Evolutionary conservation across 108 stramenopile genomes (phyloP), one percentile per base, ranked within the genome.

Genomic region (Cyclostephanos tholiformis): DNA sequence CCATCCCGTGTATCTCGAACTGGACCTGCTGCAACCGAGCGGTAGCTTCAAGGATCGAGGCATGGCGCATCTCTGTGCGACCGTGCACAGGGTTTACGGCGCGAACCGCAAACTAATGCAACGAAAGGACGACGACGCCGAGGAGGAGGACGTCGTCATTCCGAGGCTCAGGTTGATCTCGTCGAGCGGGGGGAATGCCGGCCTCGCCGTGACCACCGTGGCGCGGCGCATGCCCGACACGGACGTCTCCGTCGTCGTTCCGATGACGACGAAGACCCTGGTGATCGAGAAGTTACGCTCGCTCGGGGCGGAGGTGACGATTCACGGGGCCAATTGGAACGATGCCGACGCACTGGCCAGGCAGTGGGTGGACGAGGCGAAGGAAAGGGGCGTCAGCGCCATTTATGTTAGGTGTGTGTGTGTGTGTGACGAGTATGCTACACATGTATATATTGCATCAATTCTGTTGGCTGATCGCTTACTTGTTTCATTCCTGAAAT

Each of bases 241-340:
- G 78, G 56, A 63, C 2, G 91, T 91, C 0, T 65, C 67, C 10
- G 94, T 97, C 19, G 78, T 95, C 17, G 94, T 97, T 39, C 95
- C 97, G 4, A 59, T 80, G 64, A 96, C 94, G 25, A 97, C 97
- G 19, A 93, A 93, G 69, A 82, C 87, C 20, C 39, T 94, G 32
- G 93, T 97, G 48, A 69, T 95, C 38, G 83, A 74, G 22, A 94
- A 94, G 62, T 44, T 96, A n/a, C 57, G 84, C 29, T 68, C 86
- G 0, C 72, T 91, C n/a, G 94, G 94, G 17, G 97, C 97, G 8
- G 68, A 84, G 4, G 94, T 97, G 1, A 87, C 88, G 14, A 79
- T 96, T n/a, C 81, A 80, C 57, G 97, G 97, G 0, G 68, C 80
- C 23, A 91, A 94, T 75, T 97, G 97, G 97, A 96, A 97, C 67